phyloP scores from a whole-genome alignment of 2,329 filamentous ascomycete species.

The Parafenestella ontariensis region DNA sequence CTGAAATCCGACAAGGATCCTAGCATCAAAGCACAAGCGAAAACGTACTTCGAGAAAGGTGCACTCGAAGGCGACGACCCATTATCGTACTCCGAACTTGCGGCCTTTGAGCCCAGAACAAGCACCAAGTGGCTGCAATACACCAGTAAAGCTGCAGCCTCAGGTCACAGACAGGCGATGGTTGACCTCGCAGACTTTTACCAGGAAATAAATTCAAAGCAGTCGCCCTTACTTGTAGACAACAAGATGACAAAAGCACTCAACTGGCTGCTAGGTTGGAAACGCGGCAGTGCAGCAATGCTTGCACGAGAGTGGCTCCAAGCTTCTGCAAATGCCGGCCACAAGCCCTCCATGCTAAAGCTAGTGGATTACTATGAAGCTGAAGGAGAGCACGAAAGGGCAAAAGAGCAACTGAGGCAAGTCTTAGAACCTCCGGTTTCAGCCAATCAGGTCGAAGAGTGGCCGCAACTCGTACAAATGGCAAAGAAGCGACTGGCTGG shows the following conservation, averaged over 20 bases:
- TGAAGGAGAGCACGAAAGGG: slow-evolving; percentile 20
- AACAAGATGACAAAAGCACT: slow-evolving; percentile 23
- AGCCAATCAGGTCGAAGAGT: slow-evolving; percentile 30
- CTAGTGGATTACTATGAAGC: slow-evolving; percentile 30
- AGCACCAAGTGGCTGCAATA: slow-evolving; percentile 52
- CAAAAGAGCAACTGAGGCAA: slow-evolving; percentile 17
- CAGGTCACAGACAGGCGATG: slow-evolving; percentile 48
- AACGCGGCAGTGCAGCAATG: slow-evolving; percentile 12
- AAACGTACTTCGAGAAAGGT: slow-evolving; percentile 45
- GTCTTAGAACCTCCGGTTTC: slow-evolving; percentile 23
- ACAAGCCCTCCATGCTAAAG: slow-evolving; percentile 38
- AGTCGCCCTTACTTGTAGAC: slow-evolving; percentile 12
- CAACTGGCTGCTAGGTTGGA: slow-evolving; percentile 34
- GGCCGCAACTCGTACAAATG: slow-evolving; percentile 31
- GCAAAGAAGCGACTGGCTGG: slow-evolving; percentile 30
- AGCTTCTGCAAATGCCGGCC: slow-evolving; percentile 32
- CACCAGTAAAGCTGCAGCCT: slow-evolving; percentile 55
- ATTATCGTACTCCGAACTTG: slow-evolving; percentile 49
- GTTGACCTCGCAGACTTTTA: slow-evolving; percentile 52
- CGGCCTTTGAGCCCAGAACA: slow-evolving; percentile 31
- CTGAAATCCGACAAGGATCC: slow-evolving; percentile 24
- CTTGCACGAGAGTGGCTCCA: slow-evolving; percentile 43
- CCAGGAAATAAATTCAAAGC: slow-evolving; percentile 37
- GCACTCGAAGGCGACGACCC: slow-evolving; percentile 53
- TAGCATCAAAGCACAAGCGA: slow-evolving; percentile 25